Conservation (phyloP, 768 basidiomycete species). For the Lactarius hengduanensis region DNA sequence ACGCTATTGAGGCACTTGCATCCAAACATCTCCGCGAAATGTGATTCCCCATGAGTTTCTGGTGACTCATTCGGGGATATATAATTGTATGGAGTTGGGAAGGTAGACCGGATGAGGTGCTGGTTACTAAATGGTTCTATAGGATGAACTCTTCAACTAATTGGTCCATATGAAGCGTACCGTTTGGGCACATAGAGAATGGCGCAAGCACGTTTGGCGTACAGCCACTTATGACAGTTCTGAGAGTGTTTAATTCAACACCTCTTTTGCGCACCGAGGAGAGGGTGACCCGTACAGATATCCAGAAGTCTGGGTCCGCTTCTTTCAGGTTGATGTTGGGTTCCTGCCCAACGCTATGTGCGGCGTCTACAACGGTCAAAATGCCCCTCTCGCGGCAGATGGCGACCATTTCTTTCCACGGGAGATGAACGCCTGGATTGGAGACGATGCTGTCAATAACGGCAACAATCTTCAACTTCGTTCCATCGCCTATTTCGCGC, state of each 20-base stretch:
- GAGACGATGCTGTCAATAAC: conserved; percentile 68
- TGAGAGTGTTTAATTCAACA: conserved; percentile 32
- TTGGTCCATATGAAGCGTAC: conserved; percentile 35
- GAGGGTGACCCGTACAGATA: conserved; percentile 50
- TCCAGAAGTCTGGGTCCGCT: conserved; percentile 70
- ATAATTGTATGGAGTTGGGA: conserved; percentile 58
- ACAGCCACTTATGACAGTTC: conserved; percentile 89
- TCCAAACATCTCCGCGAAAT: conserved; percentile 53
- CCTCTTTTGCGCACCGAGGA: not conserved
- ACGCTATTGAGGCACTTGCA: conserved; percentile 39
- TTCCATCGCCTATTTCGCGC: conserved; percentile 27
- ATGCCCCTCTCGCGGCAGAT: conserved; percentile 64
- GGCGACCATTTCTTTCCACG: conserved; percentile 68
- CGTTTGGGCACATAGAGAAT: conserved; percentile 71
- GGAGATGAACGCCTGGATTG: conserved; percentile 55
- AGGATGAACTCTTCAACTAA: not conserved
- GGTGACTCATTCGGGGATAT: conserved; percentile 44
- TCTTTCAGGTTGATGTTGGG: conserved; percentile 54
- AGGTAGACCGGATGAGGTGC: conserved; percentile 54
- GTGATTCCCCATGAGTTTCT: conserved; percentile 32
- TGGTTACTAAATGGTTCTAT: conserved; percentile 52
- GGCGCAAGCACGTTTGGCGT: conserved; percentile 63
- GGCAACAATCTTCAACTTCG: conserved; percentile 53
- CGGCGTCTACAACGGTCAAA: conserved; percentile 73
- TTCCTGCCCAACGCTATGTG: conserved; percentile 77